Evolutionary conservation across 768 basidiomycete genomes (phyloP), one percentile per base, ranked within the genome.

Genomic region (Psilocybe cubensis): DNA sequence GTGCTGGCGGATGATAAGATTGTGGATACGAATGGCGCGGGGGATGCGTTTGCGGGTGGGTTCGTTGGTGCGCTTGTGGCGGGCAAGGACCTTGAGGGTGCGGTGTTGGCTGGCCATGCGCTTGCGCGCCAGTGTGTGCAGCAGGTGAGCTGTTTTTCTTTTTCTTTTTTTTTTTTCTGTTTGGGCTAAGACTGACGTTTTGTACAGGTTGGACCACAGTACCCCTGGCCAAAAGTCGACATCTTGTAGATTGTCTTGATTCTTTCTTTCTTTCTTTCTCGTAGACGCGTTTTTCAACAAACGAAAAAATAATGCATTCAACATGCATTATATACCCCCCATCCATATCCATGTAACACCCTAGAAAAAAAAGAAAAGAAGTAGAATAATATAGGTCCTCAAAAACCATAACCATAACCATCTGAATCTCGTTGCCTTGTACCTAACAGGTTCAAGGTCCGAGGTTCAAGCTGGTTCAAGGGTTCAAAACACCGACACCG

Each of bases 1-100:
- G 75, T 80, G 35, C 76, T 96, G 57, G 64, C 68, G 44, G 79
- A 81, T 52, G 81, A 77, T 38, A 66, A 87, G 72, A 95, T 97
- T 63, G 89, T 97, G 57, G 97, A 99, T 72, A 98, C 97, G 46
- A 99, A 99, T 73, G 97, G 93, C 50, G 97, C 97, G 20, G 97
- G 97, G 41, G 96, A 99, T 71, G 94, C 93, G 41, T 98, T 99
- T 66, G 94, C 95, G 23, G 97, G 96, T 56, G 97, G 92, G 35
- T 96, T 98, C 83, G 74, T 98, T 52, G 97, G 93, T 49, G 96
- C 89, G 1, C 79, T 84, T 54, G 87, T 92, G 50, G 72, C 83
- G 31, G 95, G 94, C 11, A 97, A 93, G 81, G 74, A 68, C 25
- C 67, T 93, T 25, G 87, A 89, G 18, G 88, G 94, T 72, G 82